Percentiles rank a stretch among this genome's conserved stretches.
phyloP scores from a whole-genome alignment of 2,329 filamentous ascomycete genomes.

The Nothopassalora personata region DNA sequence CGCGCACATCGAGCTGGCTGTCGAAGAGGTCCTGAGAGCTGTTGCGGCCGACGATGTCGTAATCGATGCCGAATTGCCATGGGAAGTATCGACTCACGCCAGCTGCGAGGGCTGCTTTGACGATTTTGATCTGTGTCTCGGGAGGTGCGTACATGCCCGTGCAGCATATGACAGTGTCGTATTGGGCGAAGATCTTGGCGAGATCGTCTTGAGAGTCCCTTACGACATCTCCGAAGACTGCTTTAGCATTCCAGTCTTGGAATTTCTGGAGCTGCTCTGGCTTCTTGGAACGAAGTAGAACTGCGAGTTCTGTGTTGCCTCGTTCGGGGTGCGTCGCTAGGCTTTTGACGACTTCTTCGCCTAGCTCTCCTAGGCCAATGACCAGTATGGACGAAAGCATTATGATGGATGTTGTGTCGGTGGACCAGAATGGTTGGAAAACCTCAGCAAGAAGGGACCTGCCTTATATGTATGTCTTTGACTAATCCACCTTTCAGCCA shows the following conservation, averaged over 20 bases:
- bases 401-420: neutral
- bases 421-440: neutral
- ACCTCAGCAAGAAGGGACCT: neutral
- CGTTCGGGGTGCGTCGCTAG: conserved; percentile 46
- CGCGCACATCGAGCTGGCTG: conserved; percentile 59
- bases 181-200: conserved; percentile 35
- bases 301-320: conserved; percentile 39
- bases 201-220: conserved; percentile 27
- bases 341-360: conserved; percentile 50
- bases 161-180: conserved; percentile 55
- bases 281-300: conserved; percentile 51
- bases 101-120: conserved; percentile 50
- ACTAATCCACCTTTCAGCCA: neutral
- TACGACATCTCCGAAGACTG: conserved; percentile 45
- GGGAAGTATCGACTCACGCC: conserved; percentile 54
- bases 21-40: conserved; percentile 62
- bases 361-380: conserved; percentile 63
- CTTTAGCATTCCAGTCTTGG: conserved; percentile 28
- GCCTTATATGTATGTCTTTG: neutral
- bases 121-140: conserved; percentile 55
- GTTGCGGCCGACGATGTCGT: conserved; percentile 57
- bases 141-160: conserved; percentile 54
- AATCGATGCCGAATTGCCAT: conserved; percentile 72
- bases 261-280: conserved; percentile 22
- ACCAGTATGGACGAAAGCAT: conserved; percentile 45